A percentile compares a stretch with the other conserved stretches of the same genome.
phyloP scores from a whole-genome alignment of 257 asterid genomes.

The Paulownia fortunei region DNA sequence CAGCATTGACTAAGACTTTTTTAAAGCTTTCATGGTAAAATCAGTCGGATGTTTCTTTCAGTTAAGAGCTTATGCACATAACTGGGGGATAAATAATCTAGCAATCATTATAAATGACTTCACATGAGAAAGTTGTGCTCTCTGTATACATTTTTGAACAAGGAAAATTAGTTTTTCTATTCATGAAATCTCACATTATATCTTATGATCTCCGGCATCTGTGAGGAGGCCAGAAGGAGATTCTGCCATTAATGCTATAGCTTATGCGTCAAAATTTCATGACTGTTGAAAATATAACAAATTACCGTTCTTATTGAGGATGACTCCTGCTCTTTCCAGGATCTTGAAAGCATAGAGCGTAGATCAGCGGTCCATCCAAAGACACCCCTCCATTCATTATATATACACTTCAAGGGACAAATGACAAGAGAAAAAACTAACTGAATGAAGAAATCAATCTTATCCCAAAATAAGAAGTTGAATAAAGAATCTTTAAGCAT shows the following conservation, averaged over 20 bases:
- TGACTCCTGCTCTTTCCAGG: slow-evolving; percentile 64
- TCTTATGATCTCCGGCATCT: neutral
- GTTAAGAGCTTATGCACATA: neutral
- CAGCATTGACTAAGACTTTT: neutral
- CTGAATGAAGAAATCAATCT: neutral
- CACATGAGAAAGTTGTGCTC: neutral
- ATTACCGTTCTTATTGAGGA: slow-evolving; percentile 69
- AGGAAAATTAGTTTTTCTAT: neutral
- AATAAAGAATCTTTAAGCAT: neutral
- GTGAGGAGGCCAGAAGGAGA: neutral
- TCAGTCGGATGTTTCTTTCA: neutral
- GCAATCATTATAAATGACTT: neutral
- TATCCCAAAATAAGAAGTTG: neutral
- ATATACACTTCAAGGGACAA: slow-evolving; percentile 62
- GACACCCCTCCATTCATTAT: slow-evolving; percentile 83
- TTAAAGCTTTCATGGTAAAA: slow-evolving; percentile 1
- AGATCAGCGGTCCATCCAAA: slow-evolving; percentile 80
- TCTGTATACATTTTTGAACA: too few relatives aligned
- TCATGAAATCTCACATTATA: neutral
- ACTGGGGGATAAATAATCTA: neutral
- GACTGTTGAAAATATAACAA: neutral
- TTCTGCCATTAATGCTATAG: neutral
- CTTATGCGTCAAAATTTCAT: neutral
- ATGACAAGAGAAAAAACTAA: neutral
- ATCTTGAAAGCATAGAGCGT: slow-evolving; percentile 59